Evolutionary conservation across 116 monocot species (phyloP), one percentile per base, ranked within the genome.

Genomic region (Iris pallida): DNA sequence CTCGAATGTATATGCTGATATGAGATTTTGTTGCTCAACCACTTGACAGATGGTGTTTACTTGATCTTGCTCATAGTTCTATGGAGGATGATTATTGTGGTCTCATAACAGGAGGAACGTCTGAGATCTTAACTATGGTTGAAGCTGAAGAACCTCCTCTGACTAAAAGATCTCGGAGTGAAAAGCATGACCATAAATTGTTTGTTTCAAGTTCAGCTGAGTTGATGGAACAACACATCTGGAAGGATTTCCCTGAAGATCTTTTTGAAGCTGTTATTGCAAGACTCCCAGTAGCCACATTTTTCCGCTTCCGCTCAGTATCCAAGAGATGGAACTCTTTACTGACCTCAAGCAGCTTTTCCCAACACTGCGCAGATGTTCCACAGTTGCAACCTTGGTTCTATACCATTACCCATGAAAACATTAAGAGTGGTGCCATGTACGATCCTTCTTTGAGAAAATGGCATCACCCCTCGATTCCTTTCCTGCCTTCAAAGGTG

Each of bases 181-280:
- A 76, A 42, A 78, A 56, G 53, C 73, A 60, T 46, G 8, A 59
- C 57, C 68, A 64, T 47, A 74, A 61, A 20, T 41, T 16, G 9
- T 20, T 57, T 53, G 41, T 55, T 46, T 68, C 64, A 53, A 71
- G 53, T 54, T 76, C 75, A 61, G 61, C 51, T 45, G 53, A 69
- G 63, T 46, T 55, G 40, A 78, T 92, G 92, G 83, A 88, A 40
- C 55, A 72, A 20, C 44, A 81, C 43, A 83, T 92, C 41, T 92
- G 92, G 92, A 80, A 76, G 63, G 79, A 88, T 7, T 74, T 92
- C 10, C 92, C 88, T 43, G 83, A 83, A 64, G 92, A 88, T 67
- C 85, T 92, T 30, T 76, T 81, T 47, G 88, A 88, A 64, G 65
- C 79, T 57, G 85, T 88, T 17, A 74, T 92, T 53, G 82, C 92